Conservation (phyloP, 139 green algal genomes). For the Coelastrella sp. region DNA sequence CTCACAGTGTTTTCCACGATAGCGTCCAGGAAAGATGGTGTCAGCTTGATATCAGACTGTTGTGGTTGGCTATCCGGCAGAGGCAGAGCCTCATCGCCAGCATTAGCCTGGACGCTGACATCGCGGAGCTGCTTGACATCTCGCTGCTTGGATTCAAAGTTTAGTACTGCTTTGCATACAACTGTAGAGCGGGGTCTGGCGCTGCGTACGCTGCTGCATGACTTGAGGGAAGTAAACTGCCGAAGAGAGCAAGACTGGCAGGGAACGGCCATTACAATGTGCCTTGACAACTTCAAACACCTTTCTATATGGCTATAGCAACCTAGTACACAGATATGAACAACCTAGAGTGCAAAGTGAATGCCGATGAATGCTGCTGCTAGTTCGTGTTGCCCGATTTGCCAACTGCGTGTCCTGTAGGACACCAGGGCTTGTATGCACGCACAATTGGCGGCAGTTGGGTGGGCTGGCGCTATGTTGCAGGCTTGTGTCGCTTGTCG, state of each 20-base stretch:
- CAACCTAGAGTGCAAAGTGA: not conserved
- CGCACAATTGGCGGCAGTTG: not conserved
- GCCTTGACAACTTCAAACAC: not conserved
- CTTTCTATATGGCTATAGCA: not conserved
- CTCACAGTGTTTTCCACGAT: conserved; percentile 34
- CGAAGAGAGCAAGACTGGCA: not conserved
- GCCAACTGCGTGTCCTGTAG: not conserved
- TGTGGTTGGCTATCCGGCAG: conserved; percentile 5
- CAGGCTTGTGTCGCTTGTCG: not conserved
- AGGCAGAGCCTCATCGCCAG: conserved; percentile 24
- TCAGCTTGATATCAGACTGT: not conserved
- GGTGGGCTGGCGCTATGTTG: not conserved
- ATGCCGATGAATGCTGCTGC: too few relatives aligned
- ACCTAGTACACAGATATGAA: not conserved
- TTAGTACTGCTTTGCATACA: conserved; percentile 16
- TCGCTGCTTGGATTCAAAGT: conserved; percentile 28
- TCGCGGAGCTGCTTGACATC: conserved; percentile 23
- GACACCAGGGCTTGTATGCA: not conserved
- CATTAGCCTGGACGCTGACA: conserved; percentile 29
- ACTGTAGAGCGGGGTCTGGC: not conserved
- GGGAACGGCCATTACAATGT: conserved; percentile 11
- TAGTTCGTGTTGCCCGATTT: not conserved
- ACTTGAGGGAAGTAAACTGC: not conserved
- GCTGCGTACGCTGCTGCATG: conserved; percentile 19
- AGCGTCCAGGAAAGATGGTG: conserved; percentile 13